These are phyloP conservation scores for Sugiyamaella neomexicana DNA, from an alignment of 1,139 yeast species.

Conservation along the genomic window DNA sequence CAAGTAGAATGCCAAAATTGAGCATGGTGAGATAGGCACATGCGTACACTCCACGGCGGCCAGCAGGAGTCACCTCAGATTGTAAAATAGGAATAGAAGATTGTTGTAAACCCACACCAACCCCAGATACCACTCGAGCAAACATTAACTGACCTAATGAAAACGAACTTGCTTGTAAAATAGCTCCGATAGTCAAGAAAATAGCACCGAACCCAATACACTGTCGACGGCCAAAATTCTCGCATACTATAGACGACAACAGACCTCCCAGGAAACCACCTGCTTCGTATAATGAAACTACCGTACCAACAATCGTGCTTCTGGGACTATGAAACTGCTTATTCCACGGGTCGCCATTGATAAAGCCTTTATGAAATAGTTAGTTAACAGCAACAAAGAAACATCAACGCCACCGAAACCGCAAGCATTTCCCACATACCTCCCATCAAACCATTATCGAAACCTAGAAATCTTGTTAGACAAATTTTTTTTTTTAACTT, in stretches of 20 bases:
- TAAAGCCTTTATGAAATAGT: conserved; percentile 11
- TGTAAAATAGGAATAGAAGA: conserved; percentile 66
- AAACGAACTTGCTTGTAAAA: conserved; percentile 72
- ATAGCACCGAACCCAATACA: conserved; percentile 49
- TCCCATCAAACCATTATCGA: conserved; percentile 25
- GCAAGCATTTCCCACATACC: conserved; percentile 16
- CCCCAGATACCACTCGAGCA: conserved; percentile 58
- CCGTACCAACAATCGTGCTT: conserved; percentile 32
- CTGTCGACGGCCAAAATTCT: conserved; percentile 71
- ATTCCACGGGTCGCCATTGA: conserved; percentile 22
- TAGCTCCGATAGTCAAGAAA: conserved; percentile 77
- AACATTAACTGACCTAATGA: conserved; percentile 35
- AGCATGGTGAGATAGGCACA: conserved; percentile 67
- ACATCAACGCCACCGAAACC: no score
- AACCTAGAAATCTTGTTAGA: conserved; percentile 15
- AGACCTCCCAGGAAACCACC: conserved; percentile 65
- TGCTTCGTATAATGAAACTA: conserved; percentile 61
- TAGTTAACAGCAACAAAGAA: background rate
- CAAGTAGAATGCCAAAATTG: conserved; percentile 67
- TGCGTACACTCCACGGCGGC: conserved; percentile 68
- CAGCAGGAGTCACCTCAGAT: conserved; percentile 70
- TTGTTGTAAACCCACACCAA: conserved; percentile 63
- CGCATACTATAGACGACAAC: conserved; percentile 50
- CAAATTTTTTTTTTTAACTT: background rate
- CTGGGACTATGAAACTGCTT: conserved; percentile 22